Conservation (phyloP, 208 protist species). For the Crithidia sp. region DNA sequence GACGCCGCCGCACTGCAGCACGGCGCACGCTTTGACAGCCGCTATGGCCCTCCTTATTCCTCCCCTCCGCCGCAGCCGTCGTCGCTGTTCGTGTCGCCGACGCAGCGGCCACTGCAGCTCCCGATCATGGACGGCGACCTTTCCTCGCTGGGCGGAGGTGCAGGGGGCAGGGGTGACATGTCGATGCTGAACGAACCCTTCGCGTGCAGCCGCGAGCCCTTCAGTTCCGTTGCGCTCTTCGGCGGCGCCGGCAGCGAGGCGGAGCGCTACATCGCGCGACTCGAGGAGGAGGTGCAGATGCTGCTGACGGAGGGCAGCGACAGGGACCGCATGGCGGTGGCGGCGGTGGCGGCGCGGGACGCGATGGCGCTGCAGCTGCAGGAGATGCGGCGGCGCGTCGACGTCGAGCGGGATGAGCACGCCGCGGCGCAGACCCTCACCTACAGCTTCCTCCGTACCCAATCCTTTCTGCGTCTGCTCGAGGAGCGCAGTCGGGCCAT, state of each 20-base stretch:
- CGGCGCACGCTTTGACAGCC: not conserved
- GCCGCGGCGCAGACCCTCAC: conserved; percentile 6
- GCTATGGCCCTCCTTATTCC: too few relatives aligned
- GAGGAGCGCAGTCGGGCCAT: conserved; percentile 20
- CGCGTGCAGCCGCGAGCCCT: not conserved
- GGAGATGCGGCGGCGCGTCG: conserved; percentile 10
- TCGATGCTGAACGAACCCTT: conserved; percentile 1
- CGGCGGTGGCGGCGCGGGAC: conserved; percentile 4
- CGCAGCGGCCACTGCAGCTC: not conserved
- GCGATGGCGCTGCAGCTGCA: conserved; percentile 20
- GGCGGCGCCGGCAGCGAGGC: conserved; percentile 12
- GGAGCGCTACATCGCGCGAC: conserved; percentile 36
- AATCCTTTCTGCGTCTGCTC: not conserved
- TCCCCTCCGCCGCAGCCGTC: not conserved
- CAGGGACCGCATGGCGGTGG: conserved; percentile 4
- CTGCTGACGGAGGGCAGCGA: conserved; percentile 29
- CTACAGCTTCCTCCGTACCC: conserved; percentile 12
- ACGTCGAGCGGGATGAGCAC: conserved; percentile 6
- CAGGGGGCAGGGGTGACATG: not conserved
- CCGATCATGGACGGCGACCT: not conserved
- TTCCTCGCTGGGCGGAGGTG: not conserved
- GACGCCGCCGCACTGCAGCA: not conserved
- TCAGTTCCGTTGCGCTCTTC: not conserved
- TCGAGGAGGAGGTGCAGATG: conserved; percentile 41
- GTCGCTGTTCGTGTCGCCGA: not conserved